Evolutionary conservation across 2,329 filamentous ascomycete species (phyloP).

Genomic region (Clathrospora elynae): DNA sequence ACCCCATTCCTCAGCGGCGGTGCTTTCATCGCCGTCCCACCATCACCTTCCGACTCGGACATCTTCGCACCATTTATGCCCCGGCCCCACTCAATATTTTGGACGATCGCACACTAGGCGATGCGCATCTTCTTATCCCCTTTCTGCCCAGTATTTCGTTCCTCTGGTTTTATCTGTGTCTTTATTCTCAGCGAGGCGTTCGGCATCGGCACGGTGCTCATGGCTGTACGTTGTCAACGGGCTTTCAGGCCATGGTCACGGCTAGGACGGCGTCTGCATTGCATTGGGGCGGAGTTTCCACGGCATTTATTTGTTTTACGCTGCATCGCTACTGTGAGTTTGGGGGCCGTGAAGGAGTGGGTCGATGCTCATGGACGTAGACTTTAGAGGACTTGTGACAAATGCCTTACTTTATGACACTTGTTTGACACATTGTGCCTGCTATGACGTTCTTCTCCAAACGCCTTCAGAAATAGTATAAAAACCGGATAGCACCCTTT

Average conservation of each 20-base stretch:
- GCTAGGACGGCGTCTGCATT: conserved; percentile 20
- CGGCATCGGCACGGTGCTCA: conserved; percentile 18
- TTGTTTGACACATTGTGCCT: not conserved
- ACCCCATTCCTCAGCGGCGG: not conserved
- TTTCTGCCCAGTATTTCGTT: conserved; percentile 2
- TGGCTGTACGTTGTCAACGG: conserved; percentile 5
- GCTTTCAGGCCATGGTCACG: conserved; percentile 6
- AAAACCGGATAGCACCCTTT: no score
- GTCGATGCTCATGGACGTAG: conserved; percentile 1
- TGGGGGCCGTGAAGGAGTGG: not conserved
- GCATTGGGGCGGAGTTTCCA: conserved; percentile 26
- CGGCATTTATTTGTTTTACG: conserved; percentile 5
- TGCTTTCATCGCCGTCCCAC: not conserved
- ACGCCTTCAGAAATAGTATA: no score
- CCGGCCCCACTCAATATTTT: not conserved
- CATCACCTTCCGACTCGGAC: not conserved
- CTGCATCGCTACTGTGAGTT: not conserved
- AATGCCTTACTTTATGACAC: not conserved
- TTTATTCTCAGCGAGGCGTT: conserved; percentile 33
- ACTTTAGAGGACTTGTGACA: conserved; percentile 1
- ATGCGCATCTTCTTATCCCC: conserved; percentile 8
- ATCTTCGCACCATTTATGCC: not conserved
- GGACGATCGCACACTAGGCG: conserved; percentile 5
- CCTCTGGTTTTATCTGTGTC: conserved; percentile 7
- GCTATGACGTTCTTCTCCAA: no score